Evolutionary conservation across 1,284 basidiomycete genomes (phyloP).

Genomic region (Xerocomus nothofagi): DNA sequence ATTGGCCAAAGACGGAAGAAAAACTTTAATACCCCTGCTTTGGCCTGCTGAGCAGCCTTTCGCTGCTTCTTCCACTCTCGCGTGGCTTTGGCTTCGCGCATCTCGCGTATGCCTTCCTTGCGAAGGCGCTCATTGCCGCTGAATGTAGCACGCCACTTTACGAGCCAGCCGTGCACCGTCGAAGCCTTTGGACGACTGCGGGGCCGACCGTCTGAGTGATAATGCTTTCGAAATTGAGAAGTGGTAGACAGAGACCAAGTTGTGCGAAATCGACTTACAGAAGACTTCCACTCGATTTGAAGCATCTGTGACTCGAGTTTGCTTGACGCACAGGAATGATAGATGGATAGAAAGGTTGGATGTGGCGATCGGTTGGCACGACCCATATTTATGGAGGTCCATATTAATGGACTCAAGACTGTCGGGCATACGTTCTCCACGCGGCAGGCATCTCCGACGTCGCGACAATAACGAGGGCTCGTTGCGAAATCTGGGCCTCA

Average conservation of each 20-base stretch:
- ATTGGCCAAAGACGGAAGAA: constrained; percentile 20
- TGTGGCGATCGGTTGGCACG: constrained; percentile 9
- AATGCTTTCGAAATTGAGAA: constrained; percentile 34
- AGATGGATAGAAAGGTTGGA: constrained; percentile 10
- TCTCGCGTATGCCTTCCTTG: constrained; percentile 48
- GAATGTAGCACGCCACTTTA: constrained; percentile 75
- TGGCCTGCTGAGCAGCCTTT: constrained; percentile 26
- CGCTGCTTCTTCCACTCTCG: constrained; percentile 27
- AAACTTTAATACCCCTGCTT: constrained; percentile 11
- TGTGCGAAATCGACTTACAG: constrained; percentile 23
- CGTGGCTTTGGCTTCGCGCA: constrained; percentile 49
- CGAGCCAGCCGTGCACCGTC: constrained; percentile 72
- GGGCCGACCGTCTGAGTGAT: constrained; percentile 49
- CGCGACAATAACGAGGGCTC: constrained; percentile 2
- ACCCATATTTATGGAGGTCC: too few species aligned
- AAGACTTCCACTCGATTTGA: constrained; percentile 46
- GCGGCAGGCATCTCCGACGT: constrained; percentile 20
- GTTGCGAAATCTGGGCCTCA: background rate
- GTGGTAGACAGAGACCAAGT: background rate
- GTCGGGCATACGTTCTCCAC: constrained; percentile 20
- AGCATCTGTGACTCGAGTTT: constrained; percentile 21
- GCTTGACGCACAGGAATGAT: constrained; percentile 4
- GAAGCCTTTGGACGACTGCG: constrained; percentile 56
- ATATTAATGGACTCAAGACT: constrained; percentile 27
- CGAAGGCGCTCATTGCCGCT: constrained; percentile 63